A percentile compares a stretch with the other conserved stretches of the same genome.
Evolutionary conservation across 2,329 filamentous ascomycete genomes (phyloP).

Genomic region (Penicillium polonicum): DNA sequence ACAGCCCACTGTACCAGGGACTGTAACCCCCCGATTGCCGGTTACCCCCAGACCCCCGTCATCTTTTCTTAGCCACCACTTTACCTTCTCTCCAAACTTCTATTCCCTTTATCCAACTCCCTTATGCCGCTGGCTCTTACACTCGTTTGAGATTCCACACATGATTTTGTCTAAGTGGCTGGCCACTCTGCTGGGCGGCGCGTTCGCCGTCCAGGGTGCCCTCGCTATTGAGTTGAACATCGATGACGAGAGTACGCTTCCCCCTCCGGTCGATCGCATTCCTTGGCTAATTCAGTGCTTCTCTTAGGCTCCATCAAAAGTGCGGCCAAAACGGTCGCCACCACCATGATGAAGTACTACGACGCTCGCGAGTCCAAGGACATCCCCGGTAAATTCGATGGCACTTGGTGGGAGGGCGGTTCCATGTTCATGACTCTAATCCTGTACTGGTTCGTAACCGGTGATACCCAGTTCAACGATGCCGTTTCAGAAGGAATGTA

Average conservation of each 20-base stretch:
- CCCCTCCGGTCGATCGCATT: not conserved
- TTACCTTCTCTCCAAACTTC: not conserved
- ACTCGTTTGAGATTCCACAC: constrained; percentile 9
- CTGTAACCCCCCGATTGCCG: constrained; percentile 6
- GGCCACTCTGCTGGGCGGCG: constrained; percentile 20
- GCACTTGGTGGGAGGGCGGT: constrained; percentile 65
- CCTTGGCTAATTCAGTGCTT: constrained; percentile 5
- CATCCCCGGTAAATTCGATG: constrained; percentile 42
- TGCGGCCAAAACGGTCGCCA: constrained; percentile 37
- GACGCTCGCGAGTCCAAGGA: constrained; percentile 38
- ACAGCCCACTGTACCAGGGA: not conserved
- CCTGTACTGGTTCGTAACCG: constrained; percentile 83
- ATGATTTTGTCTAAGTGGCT: constrained; percentile 25
- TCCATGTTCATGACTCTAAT: constrained; percentile 69
- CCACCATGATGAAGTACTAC: constrained; percentile 42
- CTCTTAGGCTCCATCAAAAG: constrained; percentile 34
- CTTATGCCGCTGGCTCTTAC: constrained; percentile 14
- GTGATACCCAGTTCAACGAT: constrained; percentile 69
- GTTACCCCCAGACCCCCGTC: constrained; percentile 1
- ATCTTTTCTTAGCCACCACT: not conserved
- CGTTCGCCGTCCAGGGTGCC: constrained; percentile 18
- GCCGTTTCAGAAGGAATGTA: constrained; percentile 67
- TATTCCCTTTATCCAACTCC: not conserved
- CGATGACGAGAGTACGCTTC: constrained; percentile 18
- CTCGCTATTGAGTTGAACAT: constrained; percentile 21